Conservation (phyloP, 768 basidiomycete species). For the Candolleomyces efflorescens region DNA sequence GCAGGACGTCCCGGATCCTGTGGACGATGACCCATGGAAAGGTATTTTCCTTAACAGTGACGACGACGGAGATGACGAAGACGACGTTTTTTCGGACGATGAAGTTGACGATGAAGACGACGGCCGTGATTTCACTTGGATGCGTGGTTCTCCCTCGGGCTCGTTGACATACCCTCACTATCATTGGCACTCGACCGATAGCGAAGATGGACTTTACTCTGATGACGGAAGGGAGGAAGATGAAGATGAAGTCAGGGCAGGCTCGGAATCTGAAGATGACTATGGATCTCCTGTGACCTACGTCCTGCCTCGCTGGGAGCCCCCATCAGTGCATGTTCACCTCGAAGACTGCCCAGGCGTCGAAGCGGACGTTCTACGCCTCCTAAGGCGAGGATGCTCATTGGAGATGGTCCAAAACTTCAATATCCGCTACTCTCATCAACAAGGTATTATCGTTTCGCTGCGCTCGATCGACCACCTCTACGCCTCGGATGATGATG, state of each 20-base stretch:
- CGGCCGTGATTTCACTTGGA: slow-evolving; percentile 29
- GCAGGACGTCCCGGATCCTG: slow-evolving; percentile 3
- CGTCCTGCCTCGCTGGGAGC: slow-evolving; percentile 52
- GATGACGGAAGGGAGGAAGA: slow-evolving; percentile 31
- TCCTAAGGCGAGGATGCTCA: slow-evolving; percentile 60
- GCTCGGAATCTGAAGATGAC: slow-evolving; percentile 11
- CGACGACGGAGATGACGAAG: slow-evolving; percentile 38
- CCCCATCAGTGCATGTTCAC: slow-evolving; percentile 38
- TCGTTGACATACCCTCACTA: not conserved
- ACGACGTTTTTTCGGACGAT: slow-evolving; percentile 17
- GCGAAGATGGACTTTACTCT: slow-evolving; percentile 20
- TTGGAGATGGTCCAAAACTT: slow-evolving; percentile 53
- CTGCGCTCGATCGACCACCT: slow-evolving; percentile 32
- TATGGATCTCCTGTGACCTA: not conserved
- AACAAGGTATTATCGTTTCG: slow-evolving; percentile 48
- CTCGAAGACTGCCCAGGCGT: slow-evolving; percentile 12
- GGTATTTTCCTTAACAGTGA: slow-evolving; percentile 56
- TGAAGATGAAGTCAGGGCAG: slow-evolving; percentile 6
- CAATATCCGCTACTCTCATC: slow-evolving; percentile 51
- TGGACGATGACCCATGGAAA: slow-evolving; percentile 63
- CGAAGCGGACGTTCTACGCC: slow-evolving; percentile 16
- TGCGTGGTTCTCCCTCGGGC: slow-evolving; percentile 22
- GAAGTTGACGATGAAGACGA: slow-evolving; percentile 26
- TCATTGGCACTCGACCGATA: slow-evolving; percentile 4
- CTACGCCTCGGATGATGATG: slow-evolving; percentile 16